Evolutionary conservation across 345 rosid species (phyloP), one percentile per base, ranked within the genome.

Genomic region (Hibiscus mutabilis): DNA sequence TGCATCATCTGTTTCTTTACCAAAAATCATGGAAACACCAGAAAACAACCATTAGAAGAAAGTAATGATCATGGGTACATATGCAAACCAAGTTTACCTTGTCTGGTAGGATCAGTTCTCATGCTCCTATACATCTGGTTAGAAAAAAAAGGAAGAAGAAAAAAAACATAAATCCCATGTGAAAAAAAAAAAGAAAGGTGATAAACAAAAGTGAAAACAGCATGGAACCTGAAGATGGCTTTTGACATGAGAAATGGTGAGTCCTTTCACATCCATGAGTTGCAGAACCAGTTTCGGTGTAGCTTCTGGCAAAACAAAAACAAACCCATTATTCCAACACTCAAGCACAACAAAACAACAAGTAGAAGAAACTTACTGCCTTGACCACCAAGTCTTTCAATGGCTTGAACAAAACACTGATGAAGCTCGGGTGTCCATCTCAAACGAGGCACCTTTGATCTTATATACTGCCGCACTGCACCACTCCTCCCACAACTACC

Each of bases 401-500:
- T 85, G 72, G 98, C 99, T 81, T 86, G 85, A 82, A 96, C 85
- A 74, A 96, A 96, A 67, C 94, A 86, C 73, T 81, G 94, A 78
- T 96, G 99, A 66, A 96, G 98, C 56, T 92, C 98, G 19, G 99
- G 96, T 15, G 99, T 96, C 99, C 99, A 96, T 79, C 97, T 79
- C 71, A 96, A 77, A 3, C 99, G 88, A 69, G 98, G 96, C 40
- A 92, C 88, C 40, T 92, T 94, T 27, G 99, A 96, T 71, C 99
- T 85, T 75, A 90, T 74, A 76, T 96, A 92, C 21, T 89, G 96
- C 72, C 99, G 85, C 65, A 92, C 97, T n/a, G 87, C 80, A 10
- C 92, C 92, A 75, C 83, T 88, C 71, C 93, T 85, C 64, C 91
- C 88, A 72, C 92, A 86, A 69, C 81, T 85, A 53, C 87, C 96